Evolutionary conservation across 495 filamentous ascomycete species (phyloP), one percentile per base, ranked within the genome.

Genomic region (Tuber aestivum): DNA sequence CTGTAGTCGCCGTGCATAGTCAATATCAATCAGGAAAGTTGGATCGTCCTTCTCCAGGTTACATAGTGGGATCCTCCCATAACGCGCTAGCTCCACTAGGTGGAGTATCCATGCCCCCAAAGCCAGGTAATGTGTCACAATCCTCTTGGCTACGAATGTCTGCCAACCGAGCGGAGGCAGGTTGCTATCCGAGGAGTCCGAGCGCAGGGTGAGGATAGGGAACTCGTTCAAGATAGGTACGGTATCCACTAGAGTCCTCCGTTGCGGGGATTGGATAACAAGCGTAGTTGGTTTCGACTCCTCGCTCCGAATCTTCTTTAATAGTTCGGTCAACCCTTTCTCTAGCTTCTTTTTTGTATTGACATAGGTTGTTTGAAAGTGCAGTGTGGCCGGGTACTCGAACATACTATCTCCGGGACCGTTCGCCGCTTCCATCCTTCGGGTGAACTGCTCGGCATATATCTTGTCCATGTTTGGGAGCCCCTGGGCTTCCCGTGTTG

Each of bases 31-130:
- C 72, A 98, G 85, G 83, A 93, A 99, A 37, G 92, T 88, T 32
- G 95, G 95, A 81, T 99, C 95, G 78, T 98, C 94, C 68, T 89
- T 90, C 82, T 98, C 96, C 41, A 99, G 85, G 80, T 99, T 98
- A 85, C 95, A 97, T 71, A 99, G 87, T 27, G 95, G 95, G 48
- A 98, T 89, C 84, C 97, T 92, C 35, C 95, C 96, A 82, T 97
- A 98, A 77, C 93, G 87, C 68, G 96, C 92, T 65, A 98, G 89
- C 73, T 93, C 89, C 23, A 91, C 91, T 72, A 98, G 86, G 84
- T 98, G 94, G 45, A 91, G 87, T 70, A 99, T 90, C 96, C 95
- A 99, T 0, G 92, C 90, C 3, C 94, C 94, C 50, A 98, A 87
- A 74, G 92, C 91, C 42, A 99, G 88, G 83, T 97, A 98, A 80